phyloP scores from a whole-genome alignment of 768 basidiomycete species.

The Naganishia vishniacii region DNA sequence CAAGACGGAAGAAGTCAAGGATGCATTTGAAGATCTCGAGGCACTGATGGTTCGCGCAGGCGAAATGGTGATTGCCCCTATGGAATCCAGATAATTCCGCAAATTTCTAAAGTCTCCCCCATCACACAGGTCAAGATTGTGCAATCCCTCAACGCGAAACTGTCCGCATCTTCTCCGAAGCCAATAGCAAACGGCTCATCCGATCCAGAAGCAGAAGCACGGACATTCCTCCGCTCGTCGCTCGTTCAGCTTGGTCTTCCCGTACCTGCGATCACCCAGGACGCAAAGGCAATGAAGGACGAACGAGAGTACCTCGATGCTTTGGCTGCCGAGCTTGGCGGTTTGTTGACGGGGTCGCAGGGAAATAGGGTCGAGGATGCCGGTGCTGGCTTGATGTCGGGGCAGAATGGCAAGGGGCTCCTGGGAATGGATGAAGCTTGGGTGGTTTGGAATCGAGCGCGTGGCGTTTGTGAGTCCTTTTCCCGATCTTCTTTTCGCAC shows the following conservation, averaged over 20 bases:
- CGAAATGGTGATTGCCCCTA: constrained; percentile 60
- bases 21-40: constrained; percentile 80
- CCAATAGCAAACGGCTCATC: constrained; percentile 1
- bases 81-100: constrained; percentile 15
- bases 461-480: constrained; percentile 69
- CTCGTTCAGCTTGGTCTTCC: constrained; percentile 83
- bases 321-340: constrained; percentile 73
- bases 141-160: constrained; percentile 74
- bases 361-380: constrained; percentile 30
- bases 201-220: constrained; percentile 55
- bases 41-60: constrained; percentile 82
- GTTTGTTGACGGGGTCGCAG: constrained; percentile 58
- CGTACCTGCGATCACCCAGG: constrained; percentile 76
- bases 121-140: constrained; percentile 61
- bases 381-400: constrained; percentile 58
- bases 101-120: background rate
- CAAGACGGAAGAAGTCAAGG: constrained; percentile 62
- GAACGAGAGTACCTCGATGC: constrained; percentile 73
- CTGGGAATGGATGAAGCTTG: constrained; percentile 87
- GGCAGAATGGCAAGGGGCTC: constrained; percentile 59
- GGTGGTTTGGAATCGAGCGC: constrained; percentile 90
- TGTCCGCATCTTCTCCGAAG: constrained; percentile 54
- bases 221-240: constrained; percentile 78
- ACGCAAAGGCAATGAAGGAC: constrained; percentile 62
- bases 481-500: too few relatives aligned